Base-by-base conservation (phyloP, 352 stramenopile species). In the Phytophthora agathidicida region DNA sequence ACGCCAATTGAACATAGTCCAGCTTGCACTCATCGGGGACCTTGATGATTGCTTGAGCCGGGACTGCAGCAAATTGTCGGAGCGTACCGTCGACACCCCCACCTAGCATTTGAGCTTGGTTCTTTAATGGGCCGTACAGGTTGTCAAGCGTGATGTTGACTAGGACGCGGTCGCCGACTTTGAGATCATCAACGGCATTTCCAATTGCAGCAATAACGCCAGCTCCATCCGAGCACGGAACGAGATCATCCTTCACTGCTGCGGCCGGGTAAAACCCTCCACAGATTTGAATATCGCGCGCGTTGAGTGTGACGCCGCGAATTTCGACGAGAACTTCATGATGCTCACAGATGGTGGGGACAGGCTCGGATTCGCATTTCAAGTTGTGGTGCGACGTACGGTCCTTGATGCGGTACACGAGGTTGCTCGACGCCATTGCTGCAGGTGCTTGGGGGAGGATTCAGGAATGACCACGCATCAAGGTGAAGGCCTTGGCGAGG, bases 261-360 rank as follows among this genome's bases (percentile, higher is more conserved):
- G 32, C 42, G 10, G 47, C 38, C 0, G 60, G 60, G 32, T 74
- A 74, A 4, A 45, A 43, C 0, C 60, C 49, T 23, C 60, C 38
- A 22, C 37, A 57, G 13, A 68, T 64, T 20, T 53, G 39, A 10
- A 71, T 19, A 27, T 71, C 65, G 2, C 60, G 65, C 5, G 50
- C 48, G 27, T 74, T 71, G 23, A 74, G 47, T 5, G 60, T 63
- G 27, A 74, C 46, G 19, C 54, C 60, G 20, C 47, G 60, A 19
- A 74, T 63, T 19, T 68, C 39, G 9, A 74, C 53, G 23, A 74
- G 60, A 2, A 74, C 65, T 50, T 68, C 45, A 38, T 61, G 51
- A 23, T n/a, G n/a, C n/a, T 55, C 46, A 6, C 27, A 27, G 23
- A 73, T 17, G 10, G n/a, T 32, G 10, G 51, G 58, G 1, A 68